These are phyloP conservation scores for Tephrocybe sp. DNA, from an alignment of 768 basidiomycete species.

Conservation along the genomic window DNA sequence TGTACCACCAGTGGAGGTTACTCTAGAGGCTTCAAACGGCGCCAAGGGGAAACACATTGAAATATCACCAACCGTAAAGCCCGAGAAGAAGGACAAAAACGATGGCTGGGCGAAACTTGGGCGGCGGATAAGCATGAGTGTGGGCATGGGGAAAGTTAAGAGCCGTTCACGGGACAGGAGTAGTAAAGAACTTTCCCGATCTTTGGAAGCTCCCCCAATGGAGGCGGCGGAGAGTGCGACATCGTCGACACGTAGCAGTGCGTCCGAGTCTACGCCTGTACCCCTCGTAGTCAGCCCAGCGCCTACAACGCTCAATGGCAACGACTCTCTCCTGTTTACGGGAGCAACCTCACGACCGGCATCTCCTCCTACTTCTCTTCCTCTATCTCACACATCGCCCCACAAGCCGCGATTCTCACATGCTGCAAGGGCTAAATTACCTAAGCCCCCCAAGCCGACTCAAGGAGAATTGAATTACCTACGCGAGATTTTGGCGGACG, in stretches of 20 bases:
- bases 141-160: conserved; percentile 46
- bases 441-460: conserved; percentile 54
- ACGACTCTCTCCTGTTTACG: conserved; percentile 5
- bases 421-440: conserved; percentile 39
- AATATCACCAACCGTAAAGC: conserved; percentile 32
- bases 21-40: background rate
- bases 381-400: background rate
- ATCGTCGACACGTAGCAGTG: conserved; percentile 6
- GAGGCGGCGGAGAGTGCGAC: conserved; percentile 11
- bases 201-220: conserved; percentile 1
- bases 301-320: background rate
- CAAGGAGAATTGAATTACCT: conserved; percentile 66
- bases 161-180: conserved; percentile 32
- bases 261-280: conserved; percentile 7
- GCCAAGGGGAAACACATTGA: conserved; percentile 37
- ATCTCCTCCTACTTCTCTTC: conserved; percentile 15
- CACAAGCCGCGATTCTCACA: conserved; percentile 5
- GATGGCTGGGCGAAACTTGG: conserved; percentile 67
- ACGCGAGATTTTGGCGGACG: conserved; percentile 66
- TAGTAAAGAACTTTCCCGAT: conserved; percentile 13
- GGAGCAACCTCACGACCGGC: conserved; percentile 10
- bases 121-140: conserved; percentile 59
- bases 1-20: background rate
- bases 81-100: conserved; percentile 32
- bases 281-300: conserved; percentile 11